Percentiles rank a stretch among this genome's conserved stretches.
Conservation (phyloP, 495 filamentous ascomycete species). For the Rhypophila decipiens region DNA sequence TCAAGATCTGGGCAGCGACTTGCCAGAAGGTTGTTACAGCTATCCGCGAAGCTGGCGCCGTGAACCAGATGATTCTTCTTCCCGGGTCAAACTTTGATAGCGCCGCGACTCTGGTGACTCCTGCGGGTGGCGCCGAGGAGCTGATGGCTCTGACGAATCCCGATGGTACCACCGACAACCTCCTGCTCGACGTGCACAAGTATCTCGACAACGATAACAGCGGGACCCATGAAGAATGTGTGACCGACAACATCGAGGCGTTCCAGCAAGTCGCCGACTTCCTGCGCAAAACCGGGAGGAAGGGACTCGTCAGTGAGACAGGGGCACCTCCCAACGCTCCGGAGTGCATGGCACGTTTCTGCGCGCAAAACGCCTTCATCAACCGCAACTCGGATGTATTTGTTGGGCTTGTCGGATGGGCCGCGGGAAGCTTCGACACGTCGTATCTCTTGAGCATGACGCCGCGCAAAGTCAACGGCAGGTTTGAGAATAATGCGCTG, state of each 20-base stretch:
- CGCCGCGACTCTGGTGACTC: slow-evolving; percentile 37
- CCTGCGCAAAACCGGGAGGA: slow-evolving; percentile 41
- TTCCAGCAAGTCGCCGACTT: slow-evolving; percentile 44
- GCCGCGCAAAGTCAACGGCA: slow-evolving; percentile 31
- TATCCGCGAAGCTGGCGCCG: slow-evolving; percentile 52
- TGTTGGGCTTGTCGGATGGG: slow-evolving; percentile 44
- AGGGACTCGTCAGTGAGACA: slow-evolving; percentile 49
- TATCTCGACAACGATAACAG: slow-evolving; percentile 54
- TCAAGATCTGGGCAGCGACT: slow-evolving; percentile 44
- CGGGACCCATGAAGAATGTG: slow-evolving; percentile 47
- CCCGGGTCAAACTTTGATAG: slow-evolving; percentile 44
- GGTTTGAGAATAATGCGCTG: slow-evolving; percentile 33
- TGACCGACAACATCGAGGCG: slow-evolving; percentile 44
- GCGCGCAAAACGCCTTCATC: slow-evolving; percentile 39
- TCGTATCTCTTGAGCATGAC: slow-evolving; percentile 41
- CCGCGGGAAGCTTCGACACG: slow-evolving; percentile 40
- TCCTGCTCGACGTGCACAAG: slow-evolving; percentile 48
- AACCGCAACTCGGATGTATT: slow-evolving; percentile 48
- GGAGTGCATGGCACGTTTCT: slow-evolving; percentile 37
- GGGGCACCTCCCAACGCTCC: slow-evolving; percentile 32
- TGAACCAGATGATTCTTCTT: slow-evolving; percentile 46
- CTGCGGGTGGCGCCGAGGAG: slow-evolving; percentile 39
- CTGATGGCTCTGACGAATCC: slow-evolving; percentile 49
- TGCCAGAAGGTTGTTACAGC: slow-evolving; percentile 52
- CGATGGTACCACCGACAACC: slow-evolving; percentile 44